Evolutionary conservation across 805 yeast species (phyloP).

Genomic region (Hanseniaspora singularis): DNA sequence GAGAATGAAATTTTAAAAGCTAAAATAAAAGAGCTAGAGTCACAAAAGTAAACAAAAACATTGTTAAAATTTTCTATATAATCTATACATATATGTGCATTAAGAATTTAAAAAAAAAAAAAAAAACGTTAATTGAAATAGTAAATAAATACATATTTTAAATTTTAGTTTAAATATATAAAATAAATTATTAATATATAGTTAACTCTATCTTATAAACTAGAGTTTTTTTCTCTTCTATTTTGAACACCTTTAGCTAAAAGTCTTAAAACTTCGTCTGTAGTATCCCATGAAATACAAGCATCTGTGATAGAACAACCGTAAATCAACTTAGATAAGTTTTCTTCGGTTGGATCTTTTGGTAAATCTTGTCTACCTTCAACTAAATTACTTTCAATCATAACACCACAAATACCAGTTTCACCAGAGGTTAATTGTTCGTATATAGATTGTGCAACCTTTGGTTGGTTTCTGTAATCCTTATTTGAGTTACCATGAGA

Average conservation of each 20-base stretch:
- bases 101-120: background rate
- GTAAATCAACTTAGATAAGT: slow-evolving; percentile 53
- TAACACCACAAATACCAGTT: slow-evolving; percentile 71
- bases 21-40: slow-evolving; percentile 2
- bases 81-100: background rate
- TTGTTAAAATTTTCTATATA: background rate
- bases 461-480: slow-evolving; percentile 86
- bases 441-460: slow-evolving; percentile 65
- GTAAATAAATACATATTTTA: background rate
- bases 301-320: slow-evolving; percentile 97
- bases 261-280: slow-evolving; percentile 65
- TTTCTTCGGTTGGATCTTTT: slow-evolving; percentile 34
- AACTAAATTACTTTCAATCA: slow-evolving; percentile 86
- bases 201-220: no score
- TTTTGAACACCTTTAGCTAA: slow-evolving; percentile 72
- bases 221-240: slow-evolving; percentile 44
- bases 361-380: slow-evolving; percentile 93
- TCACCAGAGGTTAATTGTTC: slow-evolving; percentile 72
- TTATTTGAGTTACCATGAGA: slow-evolving; percentile 93
- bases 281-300: slow-evolving; percentile 85
- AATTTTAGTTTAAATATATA: background rate
- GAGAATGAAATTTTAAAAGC: slow-evolving; percentile 39
- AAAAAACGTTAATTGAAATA: background rate
- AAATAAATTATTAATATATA: no score
- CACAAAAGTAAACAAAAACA: background rate